Evolutionary conservation across 2,329 filamentous ascomycete species (phyloP).

Genomic region (Simplicillium sp.): DNA sequence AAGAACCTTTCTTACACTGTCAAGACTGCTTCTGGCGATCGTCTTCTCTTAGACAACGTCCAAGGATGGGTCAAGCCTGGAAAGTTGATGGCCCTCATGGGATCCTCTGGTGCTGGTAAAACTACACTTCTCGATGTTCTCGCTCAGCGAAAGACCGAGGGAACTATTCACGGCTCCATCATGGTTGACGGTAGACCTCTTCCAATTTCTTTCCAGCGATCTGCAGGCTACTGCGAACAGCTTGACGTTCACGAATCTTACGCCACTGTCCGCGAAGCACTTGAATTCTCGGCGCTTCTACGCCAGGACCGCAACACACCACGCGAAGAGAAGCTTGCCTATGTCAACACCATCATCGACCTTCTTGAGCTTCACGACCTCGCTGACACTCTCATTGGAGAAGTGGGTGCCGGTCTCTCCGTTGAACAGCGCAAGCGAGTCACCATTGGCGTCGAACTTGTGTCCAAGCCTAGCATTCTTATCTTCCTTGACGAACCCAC

Average conservation of each 20-base stretch:
- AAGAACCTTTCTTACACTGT: conserved; percentile 64
- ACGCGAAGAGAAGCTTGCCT: conserved; percentile 60
- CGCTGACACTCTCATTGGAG: conserved; percentile 36
- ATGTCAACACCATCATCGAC: conserved; percentile 72
- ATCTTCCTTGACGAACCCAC: conserved; percentile 56
- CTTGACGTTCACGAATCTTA: conserved; percentile 69
- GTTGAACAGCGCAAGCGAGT: conserved; percentile 45
- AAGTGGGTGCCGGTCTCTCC: conserved; percentile 41
- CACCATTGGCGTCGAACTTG: conserved; percentile 52
- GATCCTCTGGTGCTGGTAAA: conserved; percentile 73
- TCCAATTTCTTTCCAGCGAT: conserved; percentile 67
- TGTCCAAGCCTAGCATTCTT: conserved; percentile 49
- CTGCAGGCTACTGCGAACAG: conserved; percentile 73
- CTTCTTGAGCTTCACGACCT: conserved; percentile 39
- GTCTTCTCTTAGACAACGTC: conserved; percentile 66
- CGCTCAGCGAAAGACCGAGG: conserved; percentile 70
- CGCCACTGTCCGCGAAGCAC: conserved; percentile 66
- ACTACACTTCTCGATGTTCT: conserved; percentile 78
- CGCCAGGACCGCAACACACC: conserved; percentile 58
- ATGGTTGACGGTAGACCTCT: conserved; percentile 64
- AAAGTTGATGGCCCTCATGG: conserved; percentile 71
- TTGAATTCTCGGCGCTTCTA: conserved; percentile 65
- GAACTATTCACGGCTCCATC: conserved; percentile 65
- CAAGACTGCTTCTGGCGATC: conserved; percentile 49
- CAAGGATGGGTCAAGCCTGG: conserved; percentile 79